Base-by-base conservation (phyloP, 768 basidiomycete species). In the Lactifluus rugatus region DNA sequence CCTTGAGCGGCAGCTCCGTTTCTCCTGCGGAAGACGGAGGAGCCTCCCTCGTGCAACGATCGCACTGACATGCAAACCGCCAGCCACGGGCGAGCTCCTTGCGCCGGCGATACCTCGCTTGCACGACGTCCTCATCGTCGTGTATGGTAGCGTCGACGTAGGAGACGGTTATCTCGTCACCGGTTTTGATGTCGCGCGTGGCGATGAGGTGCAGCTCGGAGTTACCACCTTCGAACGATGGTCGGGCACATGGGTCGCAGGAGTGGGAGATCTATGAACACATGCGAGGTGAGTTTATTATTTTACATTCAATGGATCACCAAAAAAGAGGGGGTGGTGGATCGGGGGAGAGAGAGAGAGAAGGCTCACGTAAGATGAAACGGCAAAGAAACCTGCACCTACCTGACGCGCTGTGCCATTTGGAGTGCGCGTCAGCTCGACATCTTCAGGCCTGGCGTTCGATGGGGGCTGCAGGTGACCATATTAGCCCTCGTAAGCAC, bases 81-180 rank as follows among this genome's bases (percentile, higher is more conserved):
- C 90, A 93, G 34, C 90, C 89, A 44, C 85, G 78, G 23, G 80
- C 87, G 37, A 93, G 78, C 73, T 89, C 87, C 64, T 76, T 75
- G 32, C 90, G 78, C 62, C 89, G 75, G 45, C 85, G 76, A 56
- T 81, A 75, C 55, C 86, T 76, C 52, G 82, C 81, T 28, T 84
- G 82, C 2, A 71, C 68, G 10, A 67, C 61, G 34, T 75, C 75
- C 70, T 89, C 87, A 26, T 66, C 80, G 1, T 74, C 67, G 57
- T 74, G 79, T 65, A 81, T 79, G 0, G 72, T 71, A 62, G 84
- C 80, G 62, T 90, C 86, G 51, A 89, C 85, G 65, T 80, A 93
- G 1, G 90, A 81, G 53, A 91, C 76, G 26, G 83, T 83, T 50
- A 93, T 72, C 65, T 85, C 80, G 44, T 92, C 88, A 44, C 90